phyloP scores from a whole-genome alignment of 1,139 yeast species.

The Geotrichum carabidarum region DNA sequence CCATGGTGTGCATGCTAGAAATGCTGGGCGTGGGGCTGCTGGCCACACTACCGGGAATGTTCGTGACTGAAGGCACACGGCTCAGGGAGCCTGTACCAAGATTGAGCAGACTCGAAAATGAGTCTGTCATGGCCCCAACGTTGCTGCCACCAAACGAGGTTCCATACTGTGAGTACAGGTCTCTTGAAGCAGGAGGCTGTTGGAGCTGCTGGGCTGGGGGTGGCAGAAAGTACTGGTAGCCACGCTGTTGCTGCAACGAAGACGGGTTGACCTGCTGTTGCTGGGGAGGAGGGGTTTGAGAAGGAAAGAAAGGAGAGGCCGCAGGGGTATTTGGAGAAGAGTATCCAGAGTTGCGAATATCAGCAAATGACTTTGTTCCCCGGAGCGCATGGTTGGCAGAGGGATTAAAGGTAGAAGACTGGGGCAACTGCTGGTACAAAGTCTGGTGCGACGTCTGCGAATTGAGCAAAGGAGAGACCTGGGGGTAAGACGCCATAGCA shows the following conservation, averaged over 20 bases:
- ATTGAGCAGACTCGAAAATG: constrained; percentile 26
- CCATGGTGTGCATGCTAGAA: constrained; percentile 14
- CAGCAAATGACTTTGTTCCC: constrained; percentile 51
- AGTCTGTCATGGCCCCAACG: constrained; percentile 25
- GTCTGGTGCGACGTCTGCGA: neutral
- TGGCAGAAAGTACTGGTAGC: constrained; percentile 22
- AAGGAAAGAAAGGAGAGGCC: constrained; percentile 31
- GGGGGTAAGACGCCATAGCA: neutral
- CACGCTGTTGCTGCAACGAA: constrained; percentile 23
- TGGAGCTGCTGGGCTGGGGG: constrained; percentile 13
- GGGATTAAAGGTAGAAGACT: neutral
- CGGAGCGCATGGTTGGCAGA: constrained; percentile 33
- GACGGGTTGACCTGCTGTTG: constrained; percentile 20
- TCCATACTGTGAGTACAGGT: constrained; percentile 8
- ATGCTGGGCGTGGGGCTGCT: constrained; percentile 16
- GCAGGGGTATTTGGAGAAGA: constrained; percentile 30
- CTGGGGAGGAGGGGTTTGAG: constrained; percentile 31
- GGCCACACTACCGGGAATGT: constrained; percentile 10
- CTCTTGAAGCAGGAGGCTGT: constrained; percentile 15
- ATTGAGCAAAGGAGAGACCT: neutral
- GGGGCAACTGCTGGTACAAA: constrained; percentile 1
- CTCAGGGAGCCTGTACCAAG: constrained; percentile 16
- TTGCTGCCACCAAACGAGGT: constrained; percentile 10
- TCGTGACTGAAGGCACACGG: constrained; percentile 16
- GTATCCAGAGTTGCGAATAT: constrained; percentile 38